Evolutionary conservation across 345 rosid genomes (phyloP).

Genomic region (Odontarrhena argentea): DNA sequence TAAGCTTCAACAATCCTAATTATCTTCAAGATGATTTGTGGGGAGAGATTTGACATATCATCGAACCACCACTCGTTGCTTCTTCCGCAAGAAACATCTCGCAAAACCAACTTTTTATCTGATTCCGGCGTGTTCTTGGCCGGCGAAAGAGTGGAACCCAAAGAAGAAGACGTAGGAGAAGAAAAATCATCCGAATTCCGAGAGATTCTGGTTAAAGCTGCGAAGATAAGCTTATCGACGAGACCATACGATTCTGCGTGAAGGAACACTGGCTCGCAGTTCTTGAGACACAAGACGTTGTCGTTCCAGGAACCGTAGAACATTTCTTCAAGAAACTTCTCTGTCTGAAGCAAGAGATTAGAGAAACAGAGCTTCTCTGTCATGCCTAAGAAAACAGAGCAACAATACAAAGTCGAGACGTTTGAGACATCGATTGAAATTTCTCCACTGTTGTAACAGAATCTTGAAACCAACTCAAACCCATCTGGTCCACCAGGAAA

Average conservation of each 20-base stretch:
- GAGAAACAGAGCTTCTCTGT: slow-evolving; percentile 47
- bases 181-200: slow-evolving; percentile 50
- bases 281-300: slow-evolving; percentile 52
- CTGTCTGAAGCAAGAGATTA: slow-evolving; percentile 62
- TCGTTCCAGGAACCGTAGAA: slow-evolving; percentile 64
- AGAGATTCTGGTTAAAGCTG: slow-evolving; percentile 53
- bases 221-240: slow-evolving; percentile 49
- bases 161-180: slow-evolving; percentile 50
- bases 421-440: slow-evolving; percentile 52
- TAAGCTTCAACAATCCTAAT: slow-evolving; percentile 49
- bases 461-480: slow-evolving; percentile 68
- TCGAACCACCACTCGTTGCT: slow-evolving; percentile 76
- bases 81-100: slow-evolving; percentile 40
- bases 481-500: slow-evolving; percentile 77
- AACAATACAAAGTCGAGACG: slow-evolving; percentile 59
- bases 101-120: slow-evolving; percentile 39
- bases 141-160: slow-evolving; percentile 30
- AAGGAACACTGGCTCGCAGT: slow-evolving; percentile 54
- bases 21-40: slow-evolving; percentile 57
- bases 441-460: slow-evolving; percentile 56
- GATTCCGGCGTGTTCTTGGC: slow-evolving; percentile 35
- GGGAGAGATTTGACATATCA: slow-evolving; percentile 54
- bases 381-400: slow-evolving; percentile 66
- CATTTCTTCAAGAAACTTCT: slow-evolving; percentile 53
- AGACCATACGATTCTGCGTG: slow-evolving; percentile 64